Percentiles rank a stretch among this genome's conserved stretches.
Evolutionary conservation across 2,329 filamentous ascomycete species (phyloP).

Genomic region (Pyrenophora tritici-repentis): DNA sequence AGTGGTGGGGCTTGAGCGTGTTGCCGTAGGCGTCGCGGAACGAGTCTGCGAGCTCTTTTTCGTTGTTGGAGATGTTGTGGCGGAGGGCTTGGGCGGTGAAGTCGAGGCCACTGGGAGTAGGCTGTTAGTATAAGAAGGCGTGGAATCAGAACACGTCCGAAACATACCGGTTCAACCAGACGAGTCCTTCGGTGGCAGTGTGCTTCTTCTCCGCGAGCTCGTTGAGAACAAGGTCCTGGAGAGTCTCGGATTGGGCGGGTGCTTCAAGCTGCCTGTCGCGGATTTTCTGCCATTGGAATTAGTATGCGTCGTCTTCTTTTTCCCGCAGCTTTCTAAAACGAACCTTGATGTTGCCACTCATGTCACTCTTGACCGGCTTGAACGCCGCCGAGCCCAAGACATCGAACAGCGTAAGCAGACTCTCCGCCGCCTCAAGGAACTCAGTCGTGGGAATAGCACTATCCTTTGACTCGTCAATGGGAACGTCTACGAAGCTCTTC

Average conservation of each 20-base stretch:
- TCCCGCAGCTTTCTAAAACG: too few relatives aligned
- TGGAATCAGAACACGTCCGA: too few relatives aligned
- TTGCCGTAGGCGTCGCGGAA: slow-evolving; percentile 84
- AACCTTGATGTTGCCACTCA: slow-evolving; percentile 90
- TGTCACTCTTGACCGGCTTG: slow-evolving; percentile 86
- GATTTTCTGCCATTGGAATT: slow-evolving; percentile 70
- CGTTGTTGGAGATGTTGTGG: slow-evolving; percentile 70
- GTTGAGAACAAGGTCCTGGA: slow-evolving; percentile 83
- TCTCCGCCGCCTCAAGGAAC: slow-evolving; percentile 90
- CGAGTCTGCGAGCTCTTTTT: slow-evolving; percentile 79
- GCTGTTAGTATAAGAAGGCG: too few relatives aligned
- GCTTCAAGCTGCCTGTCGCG: slow-evolving; percentile 78
- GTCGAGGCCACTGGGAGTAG: too few relatives aligned
- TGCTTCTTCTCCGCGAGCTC: slow-evolving; percentile 92
- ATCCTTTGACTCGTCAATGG: slow-evolving; percentile 72
- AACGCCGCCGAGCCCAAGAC: slow-evolving; percentile 74
- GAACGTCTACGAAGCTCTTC: slow-evolving; percentile 82
- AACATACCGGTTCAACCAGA: slow-evolving; percentile 91
- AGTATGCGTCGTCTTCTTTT: too few relatives aligned
- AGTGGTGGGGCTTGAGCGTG: slow-evolving; percentile 92
- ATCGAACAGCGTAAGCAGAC: slow-evolving; percentile 82
- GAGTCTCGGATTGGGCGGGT: slow-evolving; percentile 76
- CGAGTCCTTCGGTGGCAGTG: slow-evolving; percentile 81
- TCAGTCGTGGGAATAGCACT: slow-evolving; percentile 80
- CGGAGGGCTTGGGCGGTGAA: slow-evolving; percentile 87